A percentile compares a stretch with the other conserved stretches of the same genome.
Evolutionary conservation across 495 filamentous ascomycete genomes (phyloP).

Genomic region (Cenococcum geophilum): DNA sequence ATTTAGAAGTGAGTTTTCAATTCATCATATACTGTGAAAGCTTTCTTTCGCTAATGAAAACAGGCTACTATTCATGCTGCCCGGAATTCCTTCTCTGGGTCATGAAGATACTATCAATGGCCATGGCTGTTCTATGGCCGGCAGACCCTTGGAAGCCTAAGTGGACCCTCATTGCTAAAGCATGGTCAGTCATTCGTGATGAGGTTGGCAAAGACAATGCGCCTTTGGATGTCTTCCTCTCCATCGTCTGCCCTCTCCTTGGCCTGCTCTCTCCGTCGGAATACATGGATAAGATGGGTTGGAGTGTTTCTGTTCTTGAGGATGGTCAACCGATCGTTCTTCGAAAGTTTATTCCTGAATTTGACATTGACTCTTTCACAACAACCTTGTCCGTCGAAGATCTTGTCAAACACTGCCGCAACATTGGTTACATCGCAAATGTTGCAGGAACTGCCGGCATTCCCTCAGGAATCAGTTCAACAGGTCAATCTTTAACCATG

Average conservation of each 20-base stretch:
- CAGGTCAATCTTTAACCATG: neutral
- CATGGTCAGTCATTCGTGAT: conserved; percentile 49
- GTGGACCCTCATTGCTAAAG: conserved; percentile 46
- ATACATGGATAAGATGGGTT: conserved; percentile 44
- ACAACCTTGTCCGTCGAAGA: conserved; percentile 39
- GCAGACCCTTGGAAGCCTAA: conserved; percentile 43
- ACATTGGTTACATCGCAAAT: conserved; percentile 26
- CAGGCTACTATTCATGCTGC: conserved; percentile 10
- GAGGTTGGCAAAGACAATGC: conserved; percentile 37
- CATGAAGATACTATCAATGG: conserved; percentile 34
- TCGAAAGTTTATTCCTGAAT: conserved; percentile 9
- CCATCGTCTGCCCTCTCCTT: conserved; percentile 37
- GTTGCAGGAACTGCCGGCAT: neutral
- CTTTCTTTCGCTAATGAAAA: neutral
- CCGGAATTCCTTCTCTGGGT: conserved; percentile 1
- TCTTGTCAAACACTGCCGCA: conserved; percentile 35
- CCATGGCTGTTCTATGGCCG: conserved; percentile 43
- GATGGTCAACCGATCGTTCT: conserved; percentile 15
- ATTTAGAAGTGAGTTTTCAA: neutral
- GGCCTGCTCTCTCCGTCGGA: conserved; percentile 37
- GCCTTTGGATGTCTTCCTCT: conserved; percentile 40
- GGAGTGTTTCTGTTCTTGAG: conserved; percentile 31
- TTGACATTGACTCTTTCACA: conserved; percentile 11
- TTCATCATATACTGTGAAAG: no score
- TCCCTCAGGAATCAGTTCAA: no score